Base-by-base conservation (phyloP, 306 rosid species). In the Corylus heterophylla region DNA sequence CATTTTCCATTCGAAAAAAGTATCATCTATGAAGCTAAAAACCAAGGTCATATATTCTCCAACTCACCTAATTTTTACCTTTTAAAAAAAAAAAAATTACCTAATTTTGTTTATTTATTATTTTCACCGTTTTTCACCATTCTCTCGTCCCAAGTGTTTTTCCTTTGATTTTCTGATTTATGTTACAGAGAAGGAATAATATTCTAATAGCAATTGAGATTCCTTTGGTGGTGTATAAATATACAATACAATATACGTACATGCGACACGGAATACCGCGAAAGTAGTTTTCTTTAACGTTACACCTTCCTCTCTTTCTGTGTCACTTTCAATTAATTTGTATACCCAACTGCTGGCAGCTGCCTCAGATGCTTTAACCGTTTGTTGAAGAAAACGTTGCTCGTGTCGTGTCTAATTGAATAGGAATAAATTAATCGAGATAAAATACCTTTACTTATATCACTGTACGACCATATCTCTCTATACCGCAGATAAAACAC, bases 271-370 rank as follows among this genome's bases (percentile, higher is more conserved):
- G 44, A 72, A 75, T 69, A 78, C 25, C 71, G 71, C 74, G 61
- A 54, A 4, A 22, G 44, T 54, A 55, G 75, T 75, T 83, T 39
- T 75, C 83, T 69, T 75, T 83, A 67, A 56, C 69, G 50, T 83
- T 73, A 83, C 83, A 79, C 80, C 75, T 78, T 74, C 69, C 69
- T 31, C 76, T 82, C 45, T 42, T 61, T 22, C 14, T 22, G 67
- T 10, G 6, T 18, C 48, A 10, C 42, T 63, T 51, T 71, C 74
- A 51, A 68, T 8, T 25, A 13, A 47, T 47, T 66, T 55, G n/a
- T 56, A n/a, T 77, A 61, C 63, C 55, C 55, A 62, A 25, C 37
- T 37, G 5, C 29, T 22, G 25, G 25, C 25, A 22, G 25, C 25
- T 2, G 18, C 35, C 35, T 31, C 2, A 45, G 25, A 82, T 77